Evolutionary conservation across 2,329 filamentous ascomycete species (phyloP).

Genomic region (Fusarium liriodendri): DNA sequence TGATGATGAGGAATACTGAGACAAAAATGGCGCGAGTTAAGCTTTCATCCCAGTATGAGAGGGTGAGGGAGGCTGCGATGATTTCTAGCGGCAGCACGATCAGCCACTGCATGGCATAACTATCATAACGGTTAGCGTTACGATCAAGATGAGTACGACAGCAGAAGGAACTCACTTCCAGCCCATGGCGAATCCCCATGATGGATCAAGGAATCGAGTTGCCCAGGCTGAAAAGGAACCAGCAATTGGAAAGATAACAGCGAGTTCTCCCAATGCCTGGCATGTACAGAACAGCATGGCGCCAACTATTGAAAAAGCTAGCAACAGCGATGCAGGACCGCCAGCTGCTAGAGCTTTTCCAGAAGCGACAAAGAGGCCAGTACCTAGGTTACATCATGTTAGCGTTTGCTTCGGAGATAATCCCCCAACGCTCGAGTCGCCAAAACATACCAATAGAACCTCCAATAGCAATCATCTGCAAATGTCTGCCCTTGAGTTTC

Average conservation of each 20-base stretch:
- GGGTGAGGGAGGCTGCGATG: constrained; percentile 86
- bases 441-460: constrained; percentile 78
- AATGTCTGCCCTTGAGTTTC: constrained; percentile 83
- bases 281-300: constrained; percentile 92
- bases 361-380: constrained; percentile 88
- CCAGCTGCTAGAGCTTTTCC: constrained; percentile 76
- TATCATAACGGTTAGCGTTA: constrained; percentile 47
- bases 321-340: constrained; percentile 80
- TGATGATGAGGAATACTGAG: constrained; percentile 80
- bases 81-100: constrained; percentile 86
- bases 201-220: constrained; percentile 90
- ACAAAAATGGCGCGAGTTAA: constrained; percentile 82
- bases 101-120: constrained; percentile 90
- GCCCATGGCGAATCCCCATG: constrained; percentile 95
- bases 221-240: constrained; percentile 94
- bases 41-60: constrained; percentile 79
- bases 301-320: constrained; percentile 84
- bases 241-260: constrained; percentile 89
- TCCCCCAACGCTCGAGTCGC: background rate
- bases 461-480: constrained; percentile 98
- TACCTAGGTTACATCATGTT: constrained; percentile 60
- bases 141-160: background rate
- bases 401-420: constrained; percentile 13
- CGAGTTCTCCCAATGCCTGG: constrained; percentile 91
- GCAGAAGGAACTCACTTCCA: constrained; percentile 76